A percentile compares a stretch with the other conserved stretches of the same genome.
Evolutionary conservation across 1,284 basidiomycete species (phyloP).

Genomic region (Sporisorium sorghi): DNA sequence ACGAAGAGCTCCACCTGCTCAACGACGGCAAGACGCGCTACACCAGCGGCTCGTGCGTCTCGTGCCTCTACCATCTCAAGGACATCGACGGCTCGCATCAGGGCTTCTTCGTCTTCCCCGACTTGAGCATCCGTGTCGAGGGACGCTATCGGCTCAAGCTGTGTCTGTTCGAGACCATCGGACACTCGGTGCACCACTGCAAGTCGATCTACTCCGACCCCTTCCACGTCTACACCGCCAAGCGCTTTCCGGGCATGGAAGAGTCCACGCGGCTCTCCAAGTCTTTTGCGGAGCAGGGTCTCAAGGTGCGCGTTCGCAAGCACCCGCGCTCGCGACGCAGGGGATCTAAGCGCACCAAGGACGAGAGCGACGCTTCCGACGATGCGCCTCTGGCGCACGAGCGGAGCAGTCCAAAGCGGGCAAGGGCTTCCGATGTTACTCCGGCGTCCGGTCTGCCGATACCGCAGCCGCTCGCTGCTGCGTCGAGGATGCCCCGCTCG

Average conservation of each 20-base stretch:
- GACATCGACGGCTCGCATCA: constrained; percentile 84
- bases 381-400: constrained; percentile 14
- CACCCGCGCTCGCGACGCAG: constrained; percentile 53
- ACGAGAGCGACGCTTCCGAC: constrained; percentile 49
- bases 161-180: constrained; percentile 86
- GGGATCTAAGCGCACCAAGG: constrained; percentile 43
- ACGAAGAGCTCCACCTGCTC: constrained; percentile 90
- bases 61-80: constrained; percentile 92
- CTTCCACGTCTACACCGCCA: constrained; percentile 65
- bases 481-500: constrained; percentile 19
- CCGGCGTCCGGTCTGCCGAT: constrained; percentile 29
- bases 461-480: constrained; percentile 13
- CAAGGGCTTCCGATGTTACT: constrained; percentile 26
- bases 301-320: constrained; percentile 67
- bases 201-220: constrained; percentile 64
- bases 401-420: constrained; percentile 39
- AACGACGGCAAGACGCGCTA: constrained; percentile 91
- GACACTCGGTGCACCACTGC: constrained; percentile 69
- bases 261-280: constrained; percentile 62
- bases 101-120: constrained; percentile 73
- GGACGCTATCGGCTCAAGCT: constrained; percentile 86
- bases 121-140: constrained; percentile 77
- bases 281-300: constrained; percentile 64
- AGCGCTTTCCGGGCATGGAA: constrained; percentile 66
- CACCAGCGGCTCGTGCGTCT: constrained; percentile 88